Conservation (phyloP, 805 yeast genomes). For the Groenewaldozyma salmanticensis region DNA sequence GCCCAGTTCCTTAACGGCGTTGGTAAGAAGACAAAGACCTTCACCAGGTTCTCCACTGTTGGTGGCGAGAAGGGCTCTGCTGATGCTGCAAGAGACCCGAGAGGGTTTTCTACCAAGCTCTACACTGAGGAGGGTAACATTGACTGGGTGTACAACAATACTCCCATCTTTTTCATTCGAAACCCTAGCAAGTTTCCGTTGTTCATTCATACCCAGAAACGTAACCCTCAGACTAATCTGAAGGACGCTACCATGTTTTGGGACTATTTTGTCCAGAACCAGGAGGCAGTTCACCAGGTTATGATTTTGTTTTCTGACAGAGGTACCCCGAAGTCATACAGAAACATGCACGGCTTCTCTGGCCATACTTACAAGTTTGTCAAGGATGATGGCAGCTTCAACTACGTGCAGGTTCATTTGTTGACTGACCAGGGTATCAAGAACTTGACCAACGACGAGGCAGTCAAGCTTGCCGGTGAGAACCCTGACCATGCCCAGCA, state of each 20-base stretch:
- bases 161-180: constrained; percentile 77
- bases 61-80: constrained; percentile 80
- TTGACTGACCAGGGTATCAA: constrained; percentile 52
- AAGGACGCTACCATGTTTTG: constrained; percentile 77
- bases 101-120: constrained; percentile 74
- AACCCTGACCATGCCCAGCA: constrained; percentile 78
- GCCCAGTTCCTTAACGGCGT: constrained; percentile 58
- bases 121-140: constrained; percentile 79
- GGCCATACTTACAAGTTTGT: constrained; percentile 77
- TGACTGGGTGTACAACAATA: constrained; percentile 79
- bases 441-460: constrained; percentile 30
- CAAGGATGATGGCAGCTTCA: constrained; percentile 62
- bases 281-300: constrained; percentile 67
- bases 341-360: constrained; percentile 78
- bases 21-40: constrained; percentile 61
- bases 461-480: constrained; percentile 43
- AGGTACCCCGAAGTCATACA: constrained; percentile 68
- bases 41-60: constrained; percentile 75
- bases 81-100: constrained; percentile 79
- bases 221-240: constrained; percentile 70
- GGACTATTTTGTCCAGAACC: constrained; percentile 70
- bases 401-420: constrained; percentile 70
- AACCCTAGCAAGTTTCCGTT: constrained; percentile 82
- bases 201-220: constrained; percentile 82
- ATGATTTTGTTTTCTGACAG: constrained; percentile 66